phyloP scores from a whole-genome alignment of 2,329 filamentous ascomycete species.

The Colletotrichum limetticola region DNA sequence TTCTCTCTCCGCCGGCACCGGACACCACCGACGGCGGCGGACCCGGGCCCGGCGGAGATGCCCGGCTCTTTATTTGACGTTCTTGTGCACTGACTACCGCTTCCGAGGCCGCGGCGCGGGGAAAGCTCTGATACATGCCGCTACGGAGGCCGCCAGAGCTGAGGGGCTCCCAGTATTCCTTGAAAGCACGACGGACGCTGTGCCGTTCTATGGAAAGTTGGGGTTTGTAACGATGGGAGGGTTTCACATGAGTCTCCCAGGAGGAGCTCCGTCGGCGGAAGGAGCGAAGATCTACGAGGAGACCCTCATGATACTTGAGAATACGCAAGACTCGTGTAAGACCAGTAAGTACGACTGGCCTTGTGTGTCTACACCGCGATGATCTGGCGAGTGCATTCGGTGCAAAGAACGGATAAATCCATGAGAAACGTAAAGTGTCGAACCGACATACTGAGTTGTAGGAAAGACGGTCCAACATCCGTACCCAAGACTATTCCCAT shows the following conservation, averaged over 20 bases:
- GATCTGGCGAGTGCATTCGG: not conserved
- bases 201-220: conserved; percentile 49
- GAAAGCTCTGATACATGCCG: conserved; percentile 44
- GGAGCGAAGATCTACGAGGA: not conserved
- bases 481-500: too few relatives aligned
- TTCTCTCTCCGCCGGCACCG: not conserved
- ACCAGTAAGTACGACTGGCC: not conserved
- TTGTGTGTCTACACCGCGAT: not conserved
- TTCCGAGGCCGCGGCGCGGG: conserved; percentile 49
- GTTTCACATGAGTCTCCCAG: conserved; percentile 49
- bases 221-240: conserved; percentile 46
- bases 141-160: conserved; percentile 46
- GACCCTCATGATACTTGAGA: conserved; percentile 7
- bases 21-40: not conserved
- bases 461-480: not conserved
- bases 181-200: conserved; percentile 51
- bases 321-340: not conserved
- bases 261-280: too few relatives aligned
- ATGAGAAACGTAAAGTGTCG: not conserved
- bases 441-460: not conserved
- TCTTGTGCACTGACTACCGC: conserved; percentile 50
- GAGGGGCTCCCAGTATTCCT: conserved; percentile 49
- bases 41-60: not conserved
- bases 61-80: conserved; percentile 44
- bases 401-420: not conserved